Conservation (phyloP, 192 early-diverging fungal species). For the Podila horticola region DNA sequence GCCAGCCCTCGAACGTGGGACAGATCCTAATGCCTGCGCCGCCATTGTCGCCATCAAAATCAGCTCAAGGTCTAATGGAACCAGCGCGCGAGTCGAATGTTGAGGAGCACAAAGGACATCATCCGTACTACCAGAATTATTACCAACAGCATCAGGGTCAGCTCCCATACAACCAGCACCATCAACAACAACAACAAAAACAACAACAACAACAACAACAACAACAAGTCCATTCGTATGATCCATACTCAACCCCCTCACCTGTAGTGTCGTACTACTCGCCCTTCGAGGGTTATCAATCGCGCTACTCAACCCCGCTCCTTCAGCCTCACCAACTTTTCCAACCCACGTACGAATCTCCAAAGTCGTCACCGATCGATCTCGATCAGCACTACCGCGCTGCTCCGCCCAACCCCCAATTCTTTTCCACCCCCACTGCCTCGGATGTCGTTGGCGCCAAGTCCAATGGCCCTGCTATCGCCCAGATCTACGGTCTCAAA, state of each 20-base stretch:
- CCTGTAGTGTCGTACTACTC: background rate
- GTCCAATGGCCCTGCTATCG: background rate
- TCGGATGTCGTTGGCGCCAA: background rate
- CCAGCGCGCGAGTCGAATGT: background rate
- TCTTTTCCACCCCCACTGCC: slow-evolving; percentile 10
- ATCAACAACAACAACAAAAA: background rate
- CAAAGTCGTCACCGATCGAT: background rate
- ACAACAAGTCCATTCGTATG: background rate
- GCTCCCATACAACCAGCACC: background rate
- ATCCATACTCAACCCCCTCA: background rate
- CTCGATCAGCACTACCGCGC: background rate
- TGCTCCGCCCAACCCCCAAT: background rate
- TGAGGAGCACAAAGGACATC: background rate
- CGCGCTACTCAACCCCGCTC: background rate
- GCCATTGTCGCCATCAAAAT: background rate
- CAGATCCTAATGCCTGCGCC: no score
- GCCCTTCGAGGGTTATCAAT: background rate
- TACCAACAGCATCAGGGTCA: background rate
- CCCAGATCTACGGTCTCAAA: slow-evolving; percentile 1
- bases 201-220: background rate
- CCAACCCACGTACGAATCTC: background rate
- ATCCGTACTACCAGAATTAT: background rate
- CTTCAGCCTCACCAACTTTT: background rate
- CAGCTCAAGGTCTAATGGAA: background rate
- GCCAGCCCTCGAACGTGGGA: background rate